Evolutionary conservation across 2,329 filamentous ascomycete genomes (phyloP), one percentile per base, ranked within the genome.

Genomic region (Aspergillus hortae): DNA sequence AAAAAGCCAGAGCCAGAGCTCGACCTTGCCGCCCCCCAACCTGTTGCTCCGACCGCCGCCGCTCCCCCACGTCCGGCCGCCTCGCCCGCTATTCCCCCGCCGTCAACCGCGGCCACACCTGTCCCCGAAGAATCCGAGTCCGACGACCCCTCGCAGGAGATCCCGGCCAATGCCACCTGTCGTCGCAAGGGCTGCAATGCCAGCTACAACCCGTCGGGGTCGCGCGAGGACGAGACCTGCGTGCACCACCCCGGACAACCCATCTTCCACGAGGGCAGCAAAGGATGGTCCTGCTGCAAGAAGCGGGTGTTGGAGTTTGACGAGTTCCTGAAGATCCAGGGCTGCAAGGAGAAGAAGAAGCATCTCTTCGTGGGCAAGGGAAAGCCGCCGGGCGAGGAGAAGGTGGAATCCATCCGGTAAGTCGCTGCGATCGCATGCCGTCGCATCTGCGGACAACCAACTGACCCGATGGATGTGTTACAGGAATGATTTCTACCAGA

Each of bases 271-370:
- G 94, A 99, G 77, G 94, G 94, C 33, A 95, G 90, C 75, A 99
- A 99, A 77, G 94, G 94, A 1, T 99, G 94, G 80, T 91, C 86
- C 54, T 99, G 94, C 78, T 99, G 94, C 77, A 97, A 97, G 82
- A 81, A 90, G 63, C 83, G 91, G 35, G 94, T 99, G 52, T 76
- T 99, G 53, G 94, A 99, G 68, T 99, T 99, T 72, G 92, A 99
- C 70, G 88, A 97, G 72, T 99, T 99, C 74, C 86, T 99, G 86
- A 94, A 89, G 73, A 92, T 99, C 54, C 85, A 89, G 62, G 94
- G 94, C 1, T 99, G 94, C 75, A 85, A 85, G 69, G 91, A 87
- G 41, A 94, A 92, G 73, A 77, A 80, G 41, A 80, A 82, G 54
- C 94, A 99, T 77, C 73, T 96, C 59, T 99, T 96, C 65, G 80